Base-by-base conservation (phyloP, 2,329 filamentous ascomycete species). In the Orbilia javanica region DNA sequence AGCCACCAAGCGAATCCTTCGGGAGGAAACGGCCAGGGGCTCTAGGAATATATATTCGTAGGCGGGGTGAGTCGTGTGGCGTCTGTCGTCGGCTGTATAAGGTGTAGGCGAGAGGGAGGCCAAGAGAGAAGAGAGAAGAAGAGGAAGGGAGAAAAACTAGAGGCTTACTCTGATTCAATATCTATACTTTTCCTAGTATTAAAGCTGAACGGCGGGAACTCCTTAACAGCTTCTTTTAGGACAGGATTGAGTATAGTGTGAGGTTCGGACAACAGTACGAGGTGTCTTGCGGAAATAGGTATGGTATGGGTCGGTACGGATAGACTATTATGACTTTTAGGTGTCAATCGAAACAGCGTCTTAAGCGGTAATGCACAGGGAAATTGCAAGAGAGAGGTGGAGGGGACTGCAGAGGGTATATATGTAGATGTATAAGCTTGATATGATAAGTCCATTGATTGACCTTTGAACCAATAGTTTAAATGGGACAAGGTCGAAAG, bases 181-280 rank as follows among this genome's bases (percentile, higher is more conserved):
- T 71, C 66, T 66, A 70, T 62, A 68, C 74, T 72, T 50, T 34
- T 63, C 73, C 67, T 67, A 52, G 63, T 67, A 15, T 65, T 67
- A 71, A 50, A 63, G 66, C 57, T 62, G 60, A 55, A 53, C 39
- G 20, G 55, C 48, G 66, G 73, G 62, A 72, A 72, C 67, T 72
- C 67, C 60, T 72, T 70, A 48, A 29, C 52, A 52, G 52, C 34
- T 34, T 36, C 39, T 27, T 44, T 27, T 44, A 22, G 65, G 39
- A 42, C 50, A 77, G 73, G 73, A 71, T 77, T 50, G 66, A 77
- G 73, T 70, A 65, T 77, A 77, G 73, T 65, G 50, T 77, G 65
- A 55, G 18, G 50, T 69, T 39, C 34, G 55, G 55, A 42, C 55
- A 60, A 27, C 55, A 68, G 63, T 48, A 60, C 31, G 46, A 57